Conservation (phyloP, 306 rosid genomes). For the Castanospermum australe region DNA sequence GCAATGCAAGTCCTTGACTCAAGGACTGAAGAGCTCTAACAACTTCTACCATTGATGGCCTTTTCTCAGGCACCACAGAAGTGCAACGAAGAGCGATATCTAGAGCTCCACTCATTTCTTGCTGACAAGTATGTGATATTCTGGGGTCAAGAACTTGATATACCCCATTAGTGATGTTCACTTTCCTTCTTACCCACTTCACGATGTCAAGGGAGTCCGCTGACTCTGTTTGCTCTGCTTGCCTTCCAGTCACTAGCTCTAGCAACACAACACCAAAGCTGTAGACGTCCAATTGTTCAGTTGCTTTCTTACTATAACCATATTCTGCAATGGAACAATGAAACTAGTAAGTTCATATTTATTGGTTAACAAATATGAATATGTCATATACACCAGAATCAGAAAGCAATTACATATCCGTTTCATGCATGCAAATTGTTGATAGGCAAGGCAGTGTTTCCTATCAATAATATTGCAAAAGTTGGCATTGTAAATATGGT, state of each 20-base stretch:
- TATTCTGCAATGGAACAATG: slow-evolving; percentile 61
- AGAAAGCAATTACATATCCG: background rate
- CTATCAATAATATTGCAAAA: background rate
- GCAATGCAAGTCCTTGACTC: slow-evolving; percentile 36
- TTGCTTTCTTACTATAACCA: slow-evolving; percentile 72
- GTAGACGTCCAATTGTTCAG: slow-evolving; percentile 76
- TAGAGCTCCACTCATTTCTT: slow-evolving; percentile 64
- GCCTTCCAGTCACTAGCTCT: slow-evolving; percentile 84
- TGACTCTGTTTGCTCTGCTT: slow-evolving; percentile 60
- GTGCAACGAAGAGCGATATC: slow-evolving; percentile 85
- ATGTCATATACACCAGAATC: background rate
- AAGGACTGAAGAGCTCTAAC: slow-evolving; percentile 70
- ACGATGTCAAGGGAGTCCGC: slow-evolving; percentile 69
- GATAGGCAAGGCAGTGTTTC: background rate
- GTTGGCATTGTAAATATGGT: background rate
- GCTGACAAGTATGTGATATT: slow-evolving; percentile 45
- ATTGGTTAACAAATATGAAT: background rate
- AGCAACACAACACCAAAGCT: slow-evolving; percentile 88
- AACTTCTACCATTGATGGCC: slow-evolving; percentile 81
- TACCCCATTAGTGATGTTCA: slow-evolving; percentile 75
- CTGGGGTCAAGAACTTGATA: slow-evolving; percentile 75
- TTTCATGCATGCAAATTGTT: background rate
- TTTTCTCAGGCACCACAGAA: slow-evolving; percentile 86
- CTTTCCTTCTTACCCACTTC: slow-evolving; percentile 95
- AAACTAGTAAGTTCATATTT: background rate